phyloP scores from a whole-genome alignment of 345 rosid species.

The Boechera stricta region DNA sequence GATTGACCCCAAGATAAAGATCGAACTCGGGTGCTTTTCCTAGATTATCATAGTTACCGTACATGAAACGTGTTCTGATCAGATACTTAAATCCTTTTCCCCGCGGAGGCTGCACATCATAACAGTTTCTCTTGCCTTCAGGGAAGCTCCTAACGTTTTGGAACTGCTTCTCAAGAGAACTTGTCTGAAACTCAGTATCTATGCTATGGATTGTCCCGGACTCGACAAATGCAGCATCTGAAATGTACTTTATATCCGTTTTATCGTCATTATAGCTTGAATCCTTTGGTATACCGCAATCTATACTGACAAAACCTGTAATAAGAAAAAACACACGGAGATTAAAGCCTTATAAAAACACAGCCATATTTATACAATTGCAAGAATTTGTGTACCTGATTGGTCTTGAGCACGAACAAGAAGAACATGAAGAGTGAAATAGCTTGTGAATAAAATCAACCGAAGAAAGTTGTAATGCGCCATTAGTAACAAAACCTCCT shows the following conservation, averaged over 20 bases:
- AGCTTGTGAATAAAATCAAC: constrained; percentile 11
- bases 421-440: constrained; percentile 12
- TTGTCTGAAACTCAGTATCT: constrained; percentile 19
- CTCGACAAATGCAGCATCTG: constrained; percentile 45
- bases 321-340: not conserved
- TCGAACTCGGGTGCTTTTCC: constrained; percentile 52
- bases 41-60: constrained; percentile 59
- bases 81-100: constrained; percentile 48
- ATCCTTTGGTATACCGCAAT: constrained; percentile 43
- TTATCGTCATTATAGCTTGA: constrained; percentile 41
- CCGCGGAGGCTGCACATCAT: constrained; percentile 26
- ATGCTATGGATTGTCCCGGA: constrained; percentile 39
- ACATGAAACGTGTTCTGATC: constrained; percentile 56
- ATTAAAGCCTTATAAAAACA: not conserved
- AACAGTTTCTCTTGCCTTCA: constrained; percentile 50
- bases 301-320: constrained; percentile 55
- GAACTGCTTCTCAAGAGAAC: constrained; percentile 29
- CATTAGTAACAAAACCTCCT: constrained; percentile 26
- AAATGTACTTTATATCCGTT: constrained; percentile 45
- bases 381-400: constrained; percentile 38
- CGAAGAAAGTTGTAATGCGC: not conserved
- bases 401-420: constrained; percentile 44
- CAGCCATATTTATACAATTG: not conserved
- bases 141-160: constrained; percentile 51
- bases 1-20: constrained; percentile 53